Evolutionary conservation across 306 rosid genomes (phyloP), one percentile per base, ranked within the genome.

Genomic region (Geum urbanum): DNA sequence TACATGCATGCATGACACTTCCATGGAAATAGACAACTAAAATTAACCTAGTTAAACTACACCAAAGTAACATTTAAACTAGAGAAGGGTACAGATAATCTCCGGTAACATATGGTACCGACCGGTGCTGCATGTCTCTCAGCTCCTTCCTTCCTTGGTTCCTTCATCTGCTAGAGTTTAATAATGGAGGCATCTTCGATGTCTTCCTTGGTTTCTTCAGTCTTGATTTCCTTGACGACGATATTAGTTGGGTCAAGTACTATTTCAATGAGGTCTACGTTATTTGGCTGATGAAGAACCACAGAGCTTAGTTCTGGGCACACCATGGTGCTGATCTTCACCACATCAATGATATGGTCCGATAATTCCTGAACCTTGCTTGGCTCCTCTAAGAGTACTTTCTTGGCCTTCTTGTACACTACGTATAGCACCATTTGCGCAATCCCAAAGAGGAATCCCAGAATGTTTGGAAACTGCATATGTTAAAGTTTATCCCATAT

Each of bases 371-470:
- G 97, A 4, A 59, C 83, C 85, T 91, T 76, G 0, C 14, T 35
- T 3, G 86, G 89, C n/a, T 82, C 83, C 10, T 73, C 66, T 11
- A 78, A 22, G 2, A 58, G n/a, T 56, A 24, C 39, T 22, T 76
- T 73, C 15, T 80, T 88, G 18, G 84, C 77, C 18, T 91, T 87
- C 78, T 82, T 91, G 88, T 81, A 89, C 15, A 94, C 76, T 50
- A 76, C 0, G 79, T 85, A 94, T 48, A 91, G 72, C 61, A 74
- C 85, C 97, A 94, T 94, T 78, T 94, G 99, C 54, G 78, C 84
- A 51, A 88, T 76, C 39, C 99, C 99, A 19, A 87, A 94, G 50
- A 94, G n/a, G 78, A 94, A 86, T 7, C 99, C 99, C 7, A 94
- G 83, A 6, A 88, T 76, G 41, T 94, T 94, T 43, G 99, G 99